phyloP scores from a whole-genome alignment of 352 stramenopile species.

The Phytophthora gonapodyides region DNA sequence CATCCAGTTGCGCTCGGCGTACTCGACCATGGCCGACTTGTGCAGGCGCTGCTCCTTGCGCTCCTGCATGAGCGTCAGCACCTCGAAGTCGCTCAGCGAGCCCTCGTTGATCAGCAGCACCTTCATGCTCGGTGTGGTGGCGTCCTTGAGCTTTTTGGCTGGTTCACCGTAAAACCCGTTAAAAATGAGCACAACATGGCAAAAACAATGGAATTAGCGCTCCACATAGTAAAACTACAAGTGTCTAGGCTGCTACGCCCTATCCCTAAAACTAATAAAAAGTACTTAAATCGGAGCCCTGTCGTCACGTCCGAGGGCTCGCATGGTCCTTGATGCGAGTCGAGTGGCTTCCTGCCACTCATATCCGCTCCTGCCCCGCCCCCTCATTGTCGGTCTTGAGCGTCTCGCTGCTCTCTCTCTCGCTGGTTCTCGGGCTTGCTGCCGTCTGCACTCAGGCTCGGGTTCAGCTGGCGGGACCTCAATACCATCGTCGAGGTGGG shows the following conservation, averaged over 20 bases:
- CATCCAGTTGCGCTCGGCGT: slow-evolving; percentile 90
- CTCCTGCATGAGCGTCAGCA: slow-evolving; percentile 84
- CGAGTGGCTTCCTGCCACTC: slow-evolving; percentile 16
- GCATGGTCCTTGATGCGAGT: slow-evolving; percentile 4
- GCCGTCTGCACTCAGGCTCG: slow-evolving; percentile 36
- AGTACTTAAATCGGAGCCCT: slow-evolving; percentile 18
- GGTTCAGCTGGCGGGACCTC: slow-evolving; percentile 60
- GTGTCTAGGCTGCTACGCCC: slow-evolving; percentile 32
- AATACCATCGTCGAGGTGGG: slow-evolving; percentile 65
- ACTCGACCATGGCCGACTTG: slow-evolving; percentile 75
- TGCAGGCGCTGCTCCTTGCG: slow-evolving; percentile 76
- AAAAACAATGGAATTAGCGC: slow-evolving; percentile 30
- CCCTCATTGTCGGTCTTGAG: slow-evolving; percentile 40
- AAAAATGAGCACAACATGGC: neutral
- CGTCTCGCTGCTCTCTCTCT: slow-evolving; percentile 47
- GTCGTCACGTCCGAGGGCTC: slow-evolving; percentile 4
- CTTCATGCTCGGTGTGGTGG: slow-evolving; percentile 57
- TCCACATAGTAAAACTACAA: slow-evolving; percentile 39
- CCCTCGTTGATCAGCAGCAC: slow-evolving; percentile 84
- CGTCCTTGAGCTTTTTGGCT: slow-evolving; percentile 11
- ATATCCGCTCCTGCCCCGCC: slow-evolving; percentile 12
- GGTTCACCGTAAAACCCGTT: neutral
- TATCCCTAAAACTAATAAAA: slow-evolving; percentile 47
- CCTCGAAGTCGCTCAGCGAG: slow-evolving; percentile 80
- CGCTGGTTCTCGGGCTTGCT: slow-evolving; percentile 44